Percentiles rank a stretch among this genome's conserved stretches.
phyloP scores from a whole-genome alignment of 2,329 filamentous ascomycete species.

The Talaromyces sp. region DNA sequence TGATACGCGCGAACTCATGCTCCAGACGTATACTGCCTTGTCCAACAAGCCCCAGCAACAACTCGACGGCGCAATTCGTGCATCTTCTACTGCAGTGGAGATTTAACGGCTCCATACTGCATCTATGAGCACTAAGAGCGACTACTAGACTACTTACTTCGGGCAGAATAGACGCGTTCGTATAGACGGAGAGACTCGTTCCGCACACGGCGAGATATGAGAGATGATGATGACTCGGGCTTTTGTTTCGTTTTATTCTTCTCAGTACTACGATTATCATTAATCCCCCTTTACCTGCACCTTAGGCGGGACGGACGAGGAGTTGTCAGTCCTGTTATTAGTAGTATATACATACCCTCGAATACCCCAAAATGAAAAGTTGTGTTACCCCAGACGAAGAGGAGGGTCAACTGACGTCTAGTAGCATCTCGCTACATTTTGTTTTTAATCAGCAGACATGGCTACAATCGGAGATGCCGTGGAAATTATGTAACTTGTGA shows the following conservation, averaged over 20 bases:
- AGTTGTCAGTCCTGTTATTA: background rate
- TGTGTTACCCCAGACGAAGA: background rate
- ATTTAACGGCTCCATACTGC: slow-evolving; percentile 28
- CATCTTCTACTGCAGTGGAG: slow-evolving; percentile 35
- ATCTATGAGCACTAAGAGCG: background rate
- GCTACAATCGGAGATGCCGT: background rate
- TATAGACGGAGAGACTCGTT: slow-evolving; percentile 1
- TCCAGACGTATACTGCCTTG: slow-evolving; percentile 55
- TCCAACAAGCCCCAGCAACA: slow-evolving; percentile 30
- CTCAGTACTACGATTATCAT: background rate
- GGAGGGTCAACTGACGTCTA: slow-evolving; percentile 5
- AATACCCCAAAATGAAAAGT: slow-evolving; percentile 9
- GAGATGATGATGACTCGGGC: slow-evolving; percentile 1
- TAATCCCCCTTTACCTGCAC: background rate
- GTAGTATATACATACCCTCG: slow-evolving; percentile 5
- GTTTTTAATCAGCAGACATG: slow-evolving; percentile 1
- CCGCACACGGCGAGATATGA: background rate
- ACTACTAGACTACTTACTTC: background rate
- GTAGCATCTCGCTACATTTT: background rate
- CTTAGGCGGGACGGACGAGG: background rate
- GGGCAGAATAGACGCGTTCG: background rate
- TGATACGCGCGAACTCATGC: slow-evolving; percentile 71
- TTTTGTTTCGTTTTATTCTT: background rate
- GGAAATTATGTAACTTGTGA: background rate
- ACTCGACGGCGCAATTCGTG: slow-evolving; percentile 26